A percentile compares a stretch with the other conserved stretches of the same genome.
Evolutionary conservation across 139 green algal species (phyloP).

Genomic region (Spirogloea muscicola): DNA sequence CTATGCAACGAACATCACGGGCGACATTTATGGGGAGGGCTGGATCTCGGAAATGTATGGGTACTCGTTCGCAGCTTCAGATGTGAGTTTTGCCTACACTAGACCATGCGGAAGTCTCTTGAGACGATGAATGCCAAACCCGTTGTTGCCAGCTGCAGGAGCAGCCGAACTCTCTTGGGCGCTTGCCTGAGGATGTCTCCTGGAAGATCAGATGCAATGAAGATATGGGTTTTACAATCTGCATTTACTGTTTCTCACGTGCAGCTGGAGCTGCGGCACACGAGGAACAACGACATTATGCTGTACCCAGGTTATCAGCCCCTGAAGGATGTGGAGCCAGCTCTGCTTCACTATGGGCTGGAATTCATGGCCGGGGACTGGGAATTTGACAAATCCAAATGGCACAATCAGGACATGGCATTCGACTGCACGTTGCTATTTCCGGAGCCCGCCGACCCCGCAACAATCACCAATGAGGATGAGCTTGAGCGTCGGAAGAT

Average conservation of each 20-base stretch:
- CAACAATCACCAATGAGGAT: too few species aligned
- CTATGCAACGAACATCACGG: constrained; percentile 49
- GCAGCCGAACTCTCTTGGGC: background rate
- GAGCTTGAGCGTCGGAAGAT: background rate
- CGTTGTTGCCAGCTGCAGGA: background rate
- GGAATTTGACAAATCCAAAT: constrained; percentile 18
- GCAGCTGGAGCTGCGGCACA: constrained; percentile 32
- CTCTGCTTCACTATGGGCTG: constrained; percentile 41
- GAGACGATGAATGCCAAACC: too few species aligned
- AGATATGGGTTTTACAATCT: background rate
- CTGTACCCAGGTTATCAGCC: constrained; percentile 41
- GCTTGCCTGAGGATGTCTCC: background rate
- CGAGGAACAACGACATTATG: constrained; percentile 18
- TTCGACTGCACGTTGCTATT: constrained; percentile 24
- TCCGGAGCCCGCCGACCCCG: constrained; percentile 28
- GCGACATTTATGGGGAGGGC: constrained; percentile 47
- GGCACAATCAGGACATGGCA: constrained; percentile 3
- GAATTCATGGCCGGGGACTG: constrained; percentile 19
- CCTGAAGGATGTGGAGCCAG: background rate
- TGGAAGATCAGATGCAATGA: background rate
- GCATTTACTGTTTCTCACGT: background rate
- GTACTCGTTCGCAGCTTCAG: constrained; percentile 54
- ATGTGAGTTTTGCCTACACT: constrained; percentile 24
- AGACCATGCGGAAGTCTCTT: too few species aligned
- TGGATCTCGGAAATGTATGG: constrained; percentile 63